These are phyloP conservation scores for Neurospora discreta DNA, from an alignment of 495 filamentous ascomycete genomes.

Conservation along the genomic window DNA sequence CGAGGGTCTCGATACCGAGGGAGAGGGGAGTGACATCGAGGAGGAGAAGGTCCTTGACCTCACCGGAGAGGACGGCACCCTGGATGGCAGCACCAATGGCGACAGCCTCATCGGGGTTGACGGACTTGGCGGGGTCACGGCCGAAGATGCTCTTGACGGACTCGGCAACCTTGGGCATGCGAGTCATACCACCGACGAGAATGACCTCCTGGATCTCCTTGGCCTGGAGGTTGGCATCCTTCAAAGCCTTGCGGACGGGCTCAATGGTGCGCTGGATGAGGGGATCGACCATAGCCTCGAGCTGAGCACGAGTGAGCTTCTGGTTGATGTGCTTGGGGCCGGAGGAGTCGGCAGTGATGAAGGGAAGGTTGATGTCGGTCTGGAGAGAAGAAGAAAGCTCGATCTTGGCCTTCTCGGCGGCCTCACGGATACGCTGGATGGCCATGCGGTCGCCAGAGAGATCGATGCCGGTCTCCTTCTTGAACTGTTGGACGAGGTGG, in stretches of 20 bases:
- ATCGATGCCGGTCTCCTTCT: slow-evolving; percentile 89
- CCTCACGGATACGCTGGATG: slow-evolving; percentile 97
- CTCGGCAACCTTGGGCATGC: slow-evolving; percentile 98
- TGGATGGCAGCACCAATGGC: slow-evolving; percentile 97
- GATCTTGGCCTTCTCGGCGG: slow-evolving; percentile 99
- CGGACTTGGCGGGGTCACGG: slow-evolving; percentile 94
- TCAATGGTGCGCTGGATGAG: slow-evolving; percentile 79
- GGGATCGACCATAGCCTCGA: slow-evolving; percentile 87
- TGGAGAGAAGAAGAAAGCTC: slow-evolving; percentile 93
- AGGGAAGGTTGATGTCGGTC: slow-evolving; percentile 97
- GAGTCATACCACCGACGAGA: slow-evolving; percentile 98
- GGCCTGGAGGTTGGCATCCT: slow-evolving; percentile 88
- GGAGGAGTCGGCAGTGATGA: slow-evolving; percentile 91
- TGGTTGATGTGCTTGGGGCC: slow-evolving; percentile 96
- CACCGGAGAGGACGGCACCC: slow-evolving; percentile 91
- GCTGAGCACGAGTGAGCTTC: slow-evolving; percentile 86
- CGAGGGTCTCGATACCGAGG: slow-evolving; percentile 98
- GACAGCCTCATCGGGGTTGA: slow-evolving; percentile 98
- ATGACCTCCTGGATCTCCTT: slow-evolving; percentile 99
- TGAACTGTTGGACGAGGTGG: slow-evolving; percentile 89
- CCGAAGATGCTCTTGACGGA: slow-evolving; percentile 97
- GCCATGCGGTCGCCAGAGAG: slow-evolving; percentile 93
- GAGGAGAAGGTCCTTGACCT: slow-evolving; percentile 91
- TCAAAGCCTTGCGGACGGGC: slow-evolving; percentile 92
- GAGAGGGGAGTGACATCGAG: slow-evolving; percentile 96